These are phyloP conservation scores for Linum trigynum DNA, from an alignment of 345 rosid genomes.

Conservation along the genomic window DNA sequence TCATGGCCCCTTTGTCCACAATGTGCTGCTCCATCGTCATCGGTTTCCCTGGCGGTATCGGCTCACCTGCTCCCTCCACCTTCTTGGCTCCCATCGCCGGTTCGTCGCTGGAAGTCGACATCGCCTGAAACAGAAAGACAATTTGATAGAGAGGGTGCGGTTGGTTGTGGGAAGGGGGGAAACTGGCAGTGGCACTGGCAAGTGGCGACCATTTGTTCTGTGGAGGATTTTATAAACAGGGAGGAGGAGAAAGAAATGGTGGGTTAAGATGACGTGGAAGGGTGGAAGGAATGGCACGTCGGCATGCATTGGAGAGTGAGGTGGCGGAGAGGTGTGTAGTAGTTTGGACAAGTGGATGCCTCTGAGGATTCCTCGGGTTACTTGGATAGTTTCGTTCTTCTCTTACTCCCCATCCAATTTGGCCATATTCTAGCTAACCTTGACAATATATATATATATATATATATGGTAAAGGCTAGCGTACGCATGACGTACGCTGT, in stretches of 20 bases:
- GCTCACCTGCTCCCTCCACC: constrained; percentile 11
- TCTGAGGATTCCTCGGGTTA: not conserved
- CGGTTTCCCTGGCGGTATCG: constrained; percentile 38
- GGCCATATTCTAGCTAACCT: no score
- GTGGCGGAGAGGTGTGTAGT: constrained; percentile 13
- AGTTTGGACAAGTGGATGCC: constrained; percentile 17
- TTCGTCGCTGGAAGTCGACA: constrained; percentile 30
- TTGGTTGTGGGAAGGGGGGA: not conserved
- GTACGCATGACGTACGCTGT: no score
- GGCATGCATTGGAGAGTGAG: constrained; percentile 11
- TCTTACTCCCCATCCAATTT: not conserved
- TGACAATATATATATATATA: no score
- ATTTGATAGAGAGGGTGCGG: constrained; percentile 9
- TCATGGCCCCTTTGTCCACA: constrained; percentile 43
- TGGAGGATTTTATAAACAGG: not conserved
- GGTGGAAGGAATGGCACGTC: constrained; percentile 9
- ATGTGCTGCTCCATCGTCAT: constrained; percentile 38
- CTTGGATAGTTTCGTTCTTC: not conserved
- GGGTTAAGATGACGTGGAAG: constrained; percentile 7
- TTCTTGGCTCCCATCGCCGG: constrained; percentile 7
- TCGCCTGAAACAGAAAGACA: not conserved
- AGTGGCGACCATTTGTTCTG: no score
- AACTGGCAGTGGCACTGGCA: not conserved
- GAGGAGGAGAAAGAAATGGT: not conserved
- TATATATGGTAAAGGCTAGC: no score